phyloP scores from a whole-genome alignment of 345 rosid species.

The Nasturtium officinale region DNA sequence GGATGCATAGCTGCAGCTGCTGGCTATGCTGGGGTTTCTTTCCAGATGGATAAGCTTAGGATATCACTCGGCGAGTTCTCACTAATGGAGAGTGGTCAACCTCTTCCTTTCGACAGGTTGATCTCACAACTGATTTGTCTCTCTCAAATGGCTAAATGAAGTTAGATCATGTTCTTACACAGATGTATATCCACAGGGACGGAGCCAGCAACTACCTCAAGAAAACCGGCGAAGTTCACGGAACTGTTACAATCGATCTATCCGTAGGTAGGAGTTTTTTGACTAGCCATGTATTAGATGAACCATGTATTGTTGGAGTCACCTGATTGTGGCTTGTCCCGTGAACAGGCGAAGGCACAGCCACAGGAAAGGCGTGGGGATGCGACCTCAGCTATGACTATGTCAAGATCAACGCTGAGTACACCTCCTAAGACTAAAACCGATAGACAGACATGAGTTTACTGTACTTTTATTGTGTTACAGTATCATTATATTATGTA shows the following conservation, averaged over 20 bases:
- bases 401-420: constrained; percentile 84
- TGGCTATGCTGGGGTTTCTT: constrained; percentile 78
- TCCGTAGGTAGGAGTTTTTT: constrained; percentile 61
- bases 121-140: constrained; percentile 4
- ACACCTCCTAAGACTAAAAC: constrained; percentile 59
- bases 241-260: constrained; percentile 64
- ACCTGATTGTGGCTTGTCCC: neutral
- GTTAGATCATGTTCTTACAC: constrained; percentile 3
- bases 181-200: constrained; percentile 47
- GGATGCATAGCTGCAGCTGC: constrained; percentile 97
- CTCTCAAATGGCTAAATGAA: neutral
- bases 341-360: constrained; percentile 64
- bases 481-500: neutral
- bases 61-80: constrained; percentile 78
- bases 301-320: neutral
- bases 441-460: neutral
- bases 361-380: constrained; percentile 76
- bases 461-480: constrained; percentile 18
- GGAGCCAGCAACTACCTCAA: constrained; percentile 74
- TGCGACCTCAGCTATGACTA: constrained; percentile 89
- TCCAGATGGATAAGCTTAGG: constrained; percentile 57
- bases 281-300: neutral
- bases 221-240: constrained; percentile 81
- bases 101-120: constrained; percentile 79
- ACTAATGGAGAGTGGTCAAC: constrained; percentile 92